Evolutionary conservation across 2,329 filamentous ascomycete genomes (phyloP).

Genomic region (Escovopsis sp.): DNA sequence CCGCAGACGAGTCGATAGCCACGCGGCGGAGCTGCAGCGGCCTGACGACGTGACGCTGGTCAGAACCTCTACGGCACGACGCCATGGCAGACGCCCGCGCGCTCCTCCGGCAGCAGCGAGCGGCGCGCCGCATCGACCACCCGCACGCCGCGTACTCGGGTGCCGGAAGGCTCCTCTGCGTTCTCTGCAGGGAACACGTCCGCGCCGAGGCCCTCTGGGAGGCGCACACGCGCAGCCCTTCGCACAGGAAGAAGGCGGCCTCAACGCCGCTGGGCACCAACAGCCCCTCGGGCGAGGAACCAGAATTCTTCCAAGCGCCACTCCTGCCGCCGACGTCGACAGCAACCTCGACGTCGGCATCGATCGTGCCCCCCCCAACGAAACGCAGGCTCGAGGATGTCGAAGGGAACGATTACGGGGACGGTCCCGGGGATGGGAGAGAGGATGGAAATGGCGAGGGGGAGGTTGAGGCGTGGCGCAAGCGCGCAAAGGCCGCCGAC

Average conservation of each 20-base stretch:
- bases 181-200: constrained; percentile 46
- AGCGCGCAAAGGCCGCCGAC: constrained; percentile 6
- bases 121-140: constrained; percentile 56
- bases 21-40: too few relatives aligned
- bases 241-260: constrained; percentile 18
- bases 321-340: too few relatives aligned
- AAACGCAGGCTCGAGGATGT: constrained; percentile 21
- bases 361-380: constrained; percentile 6
- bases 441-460: constrained; percentile 26
- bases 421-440: constrained; percentile 21
- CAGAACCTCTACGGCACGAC: background rate
- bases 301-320: too few relatives aligned
- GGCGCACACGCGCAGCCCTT: constrained; percentile 36
- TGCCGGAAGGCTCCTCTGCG: constrained; percentile 52
- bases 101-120: constrained; percentile 63
- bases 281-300: constrained; percentile 1
- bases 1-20: too few relatives aligned
- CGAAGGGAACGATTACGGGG: constrained; percentile 18
- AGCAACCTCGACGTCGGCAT: too few relatives aligned
- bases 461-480: constrained; percentile 26
- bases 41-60: too few relatives aligned
- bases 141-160: constrained; percentile 53
- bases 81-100: constrained; percentile 66
- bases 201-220: constrained; percentile 56
- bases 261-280: constrained; percentile 8